phyloP scores from a whole-genome alignment of 352 stramenopile species.

The Globisporangium nagaii region DNA sequence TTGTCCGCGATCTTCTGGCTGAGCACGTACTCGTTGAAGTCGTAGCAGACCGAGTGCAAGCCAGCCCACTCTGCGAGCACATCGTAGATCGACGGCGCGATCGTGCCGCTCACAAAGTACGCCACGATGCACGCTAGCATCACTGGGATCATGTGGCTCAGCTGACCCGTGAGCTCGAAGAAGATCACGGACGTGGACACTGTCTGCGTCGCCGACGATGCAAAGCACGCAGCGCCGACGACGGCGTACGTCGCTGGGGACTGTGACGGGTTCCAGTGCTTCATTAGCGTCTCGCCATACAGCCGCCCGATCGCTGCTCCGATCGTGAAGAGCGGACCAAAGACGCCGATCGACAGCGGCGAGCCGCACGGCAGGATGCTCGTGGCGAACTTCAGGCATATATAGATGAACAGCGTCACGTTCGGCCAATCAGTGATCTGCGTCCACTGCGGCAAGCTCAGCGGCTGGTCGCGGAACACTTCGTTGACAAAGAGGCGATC shows the following conservation, averaged over 20 bases:
- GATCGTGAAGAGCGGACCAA: slow-evolving; percentile 80
- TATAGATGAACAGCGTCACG: slow-evolving; percentile 64
- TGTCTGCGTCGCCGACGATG: slow-evolving; percentile 86
- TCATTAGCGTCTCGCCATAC: slow-evolving; percentile 75
- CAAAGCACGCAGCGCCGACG: slow-evolving; percentile 88
- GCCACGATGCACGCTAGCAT: slow-evolving; percentile 77
- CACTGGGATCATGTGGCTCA: slow-evolving; percentile 80
- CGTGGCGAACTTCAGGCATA: slow-evolving; percentile 62
- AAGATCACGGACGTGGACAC: slow-evolving; percentile 87
- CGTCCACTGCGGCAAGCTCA: slow-evolving; percentile 58
- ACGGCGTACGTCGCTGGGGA: slow-evolving; percentile 84
- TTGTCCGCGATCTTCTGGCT: slow-evolving; percentile 56
- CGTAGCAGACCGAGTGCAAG: slow-evolving; percentile 78
- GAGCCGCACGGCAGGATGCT: slow-evolving; percentile 69
- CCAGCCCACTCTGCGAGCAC: slow-evolving; percentile 72
- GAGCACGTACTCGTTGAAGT: slow-evolving; percentile 76
- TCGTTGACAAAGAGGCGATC: slow-evolving; percentile 73
- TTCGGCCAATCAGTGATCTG: slow-evolving; percentile 52
- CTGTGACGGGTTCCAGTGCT: slow-evolving; percentile 71
- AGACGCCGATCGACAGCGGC: slow-evolving; percentile 72
- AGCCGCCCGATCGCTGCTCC: slow-evolving; percentile 65
- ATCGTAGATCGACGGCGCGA: slow-evolving; percentile 84
- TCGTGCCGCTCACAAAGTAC: slow-evolving; percentile 75
- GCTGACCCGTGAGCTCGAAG: slow-evolving; percentile 77
- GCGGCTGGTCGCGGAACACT: slow-evolving; percentile 56